phyloP scores from a whole-genome alignment of 257 asterid genomes.

The Scutellaria galericulata region DNA sequence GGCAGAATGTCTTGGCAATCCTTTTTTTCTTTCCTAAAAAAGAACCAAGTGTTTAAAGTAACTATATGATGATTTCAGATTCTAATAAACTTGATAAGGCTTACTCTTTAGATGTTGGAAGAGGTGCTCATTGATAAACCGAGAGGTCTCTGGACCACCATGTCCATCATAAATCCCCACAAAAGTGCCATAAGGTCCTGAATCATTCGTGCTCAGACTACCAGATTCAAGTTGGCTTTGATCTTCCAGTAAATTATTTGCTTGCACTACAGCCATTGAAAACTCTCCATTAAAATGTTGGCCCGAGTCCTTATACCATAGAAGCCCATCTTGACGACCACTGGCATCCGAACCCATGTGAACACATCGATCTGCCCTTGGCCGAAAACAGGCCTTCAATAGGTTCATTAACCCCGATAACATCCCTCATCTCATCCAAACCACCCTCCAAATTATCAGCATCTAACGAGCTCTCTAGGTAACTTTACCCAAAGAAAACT shows the following conservation, averaged over 20 bases:
- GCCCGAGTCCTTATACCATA: constrained; percentile 79
- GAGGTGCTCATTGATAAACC: constrained; percentile 76
- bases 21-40: constrained; percentile 5
- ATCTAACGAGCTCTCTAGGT: constrained; percentile 36
- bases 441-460: constrained; percentile 51
- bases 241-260: constrained; percentile 83
- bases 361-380: constrained; percentile 52
- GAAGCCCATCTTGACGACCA: constrained; percentile 75
- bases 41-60: constrained; percentile 20
- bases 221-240: constrained; percentile 94
- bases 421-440: constrained; percentile 79
- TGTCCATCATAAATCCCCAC: constrained; percentile 93
- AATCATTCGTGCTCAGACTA: constrained; percentile 52
- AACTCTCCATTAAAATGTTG: constrained; percentile 80
- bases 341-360: constrained; percentile 54
- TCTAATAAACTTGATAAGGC: constrained; percentile 29
- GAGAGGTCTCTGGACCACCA: constrained; percentile 86
- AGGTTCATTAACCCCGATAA: constrained; percentile 71
- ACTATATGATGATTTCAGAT: constrained; percentile 14
- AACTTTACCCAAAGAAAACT: constrained; percentile 32
- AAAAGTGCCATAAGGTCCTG: constrained; percentile 78
- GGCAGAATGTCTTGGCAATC: constrained; percentile 17
- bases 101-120: constrained; percentile 79
- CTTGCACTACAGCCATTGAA: constrained; percentile 93
- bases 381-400: constrained; percentile 77